Evolutionary conservation across 2,329 filamentous ascomycete species (phyloP).

Genomic region (Pseudocercospora eumusae): DNA sequence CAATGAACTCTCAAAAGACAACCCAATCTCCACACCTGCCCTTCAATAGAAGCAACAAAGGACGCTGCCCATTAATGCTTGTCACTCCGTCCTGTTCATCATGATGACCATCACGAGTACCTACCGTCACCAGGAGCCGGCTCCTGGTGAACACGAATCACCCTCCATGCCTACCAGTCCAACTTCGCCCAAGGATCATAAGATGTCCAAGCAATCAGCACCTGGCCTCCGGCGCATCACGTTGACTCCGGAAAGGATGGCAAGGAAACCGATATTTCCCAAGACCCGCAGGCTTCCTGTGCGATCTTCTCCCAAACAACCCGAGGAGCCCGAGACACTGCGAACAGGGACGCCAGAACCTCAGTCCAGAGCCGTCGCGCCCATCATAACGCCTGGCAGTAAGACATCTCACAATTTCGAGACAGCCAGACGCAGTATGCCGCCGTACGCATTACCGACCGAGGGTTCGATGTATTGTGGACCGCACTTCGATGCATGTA

Average conservation of each 20-base stretch:
- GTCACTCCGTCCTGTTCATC: background rate
- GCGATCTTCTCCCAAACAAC: background rate
- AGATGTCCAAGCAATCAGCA: background rate
- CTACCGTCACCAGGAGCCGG: background rate
- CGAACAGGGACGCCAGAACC: slow-evolving; percentile 3
- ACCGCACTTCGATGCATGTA: slow-evolving; percentile 20
- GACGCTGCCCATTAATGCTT: background rate
- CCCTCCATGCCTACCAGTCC: background rate
- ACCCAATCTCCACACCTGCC: background rate
- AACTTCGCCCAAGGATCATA: background rate
- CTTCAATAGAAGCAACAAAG: slow-evolving; percentile 5
- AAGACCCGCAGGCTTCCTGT: background rate
- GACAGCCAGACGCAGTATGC: slow-evolving; percentile 1
- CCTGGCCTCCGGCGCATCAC: background rate
- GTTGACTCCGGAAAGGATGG: background rate
- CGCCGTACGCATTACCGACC: background rate
- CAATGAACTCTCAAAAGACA: slow-evolving; percentile 9
- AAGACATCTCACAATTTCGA: slow-evolving; percentile 2
- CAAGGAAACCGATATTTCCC: background rate
- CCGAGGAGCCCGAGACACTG: background rate
- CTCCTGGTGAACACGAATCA: background rate
- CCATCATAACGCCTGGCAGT: background rate
- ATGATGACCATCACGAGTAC: slow-evolving; percentile 1
- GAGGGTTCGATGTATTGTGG: slow-evolving; percentile 7
- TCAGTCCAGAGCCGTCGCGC: background rate